phyloP scores from a whole-genome alignment of 768 basidiomycete species.

The Kwoniella europaea region DNA sequence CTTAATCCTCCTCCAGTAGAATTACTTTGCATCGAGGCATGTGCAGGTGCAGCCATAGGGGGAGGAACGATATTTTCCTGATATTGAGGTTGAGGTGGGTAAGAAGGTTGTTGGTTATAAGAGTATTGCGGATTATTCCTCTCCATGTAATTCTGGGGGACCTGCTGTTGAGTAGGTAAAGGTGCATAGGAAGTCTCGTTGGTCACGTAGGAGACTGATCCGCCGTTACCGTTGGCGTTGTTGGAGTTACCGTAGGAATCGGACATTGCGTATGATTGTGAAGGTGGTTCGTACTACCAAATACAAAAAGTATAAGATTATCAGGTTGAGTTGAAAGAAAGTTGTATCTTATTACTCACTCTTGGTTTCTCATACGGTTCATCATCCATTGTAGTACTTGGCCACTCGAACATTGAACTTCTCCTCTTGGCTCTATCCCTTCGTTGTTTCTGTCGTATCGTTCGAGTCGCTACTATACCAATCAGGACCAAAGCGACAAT shows the following conservation, averaged over 20 bases:
- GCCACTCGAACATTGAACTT: constrained; percentile 49
- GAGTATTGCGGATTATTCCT: constrained; percentile 12
- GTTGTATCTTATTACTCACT: constrained; percentile 24
- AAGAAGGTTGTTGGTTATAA: constrained; percentile 11
- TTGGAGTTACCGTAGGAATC: constrained; percentile 18
- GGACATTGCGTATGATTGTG: constrained; percentile 50
- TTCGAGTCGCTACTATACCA: constrained; percentile 43
- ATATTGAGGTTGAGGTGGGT: constrained; percentile 14
- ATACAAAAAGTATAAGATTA: too few species aligned
- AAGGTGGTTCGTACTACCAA: constrained; percentile 37
- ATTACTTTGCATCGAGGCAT: background rate
- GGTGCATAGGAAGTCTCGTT: constrained; percentile 21
- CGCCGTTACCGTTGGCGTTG: constrained; percentile 1
- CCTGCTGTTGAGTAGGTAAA: constrained; percentile 4
- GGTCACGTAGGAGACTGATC: constrained; percentile 22
- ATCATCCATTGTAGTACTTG: constrained; percentile 42
- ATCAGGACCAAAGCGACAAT: constrained; percentile 38
- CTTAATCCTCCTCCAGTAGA: constrained; percentile 26
- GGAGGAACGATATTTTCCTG: constrained; percentile 17
- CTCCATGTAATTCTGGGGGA: constrained; percentile 13
- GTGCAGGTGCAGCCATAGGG: background rate
- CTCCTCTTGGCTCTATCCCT: constrained; percentile 39
- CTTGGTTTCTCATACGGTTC: constrained; percentile 47
- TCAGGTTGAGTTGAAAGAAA: too few species aligned
- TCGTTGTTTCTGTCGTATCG: constrained; percentile 39